A percentile compares a stretch with the other conserved stretches of the same genome.
Conservation (phyloP, 2,329 filamentous ascomycete genomes). For the Nannizziopsis barbatae region DNA sequence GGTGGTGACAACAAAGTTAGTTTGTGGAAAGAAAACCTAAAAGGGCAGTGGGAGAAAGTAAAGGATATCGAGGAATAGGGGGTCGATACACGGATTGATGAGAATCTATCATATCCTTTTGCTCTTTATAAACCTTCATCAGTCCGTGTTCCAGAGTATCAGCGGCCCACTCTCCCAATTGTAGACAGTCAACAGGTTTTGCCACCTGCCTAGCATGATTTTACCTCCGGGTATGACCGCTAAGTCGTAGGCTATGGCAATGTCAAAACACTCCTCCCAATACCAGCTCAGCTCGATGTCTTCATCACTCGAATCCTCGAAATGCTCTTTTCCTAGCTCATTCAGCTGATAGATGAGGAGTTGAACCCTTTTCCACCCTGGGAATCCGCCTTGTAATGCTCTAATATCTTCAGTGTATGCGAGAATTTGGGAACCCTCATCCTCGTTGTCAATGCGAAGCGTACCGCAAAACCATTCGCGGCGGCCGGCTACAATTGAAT, state of each 20-base stretch:
- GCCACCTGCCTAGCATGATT: slow-evolving; percentile 42
- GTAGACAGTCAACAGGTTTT: slow-evolving; percentile 18
- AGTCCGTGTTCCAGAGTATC: slow-evolving; percentile 23
- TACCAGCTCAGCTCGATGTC: slow-evolving; percentile 15
- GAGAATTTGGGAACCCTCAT: slow-evolving; percentile 14
- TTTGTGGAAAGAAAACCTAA: slow-evolving; percentile 96
- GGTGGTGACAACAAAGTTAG: slow-evolving; percentile 94
- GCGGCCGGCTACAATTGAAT: too few relatives aligned
- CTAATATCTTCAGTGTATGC: slow-evolving; percentile 29
- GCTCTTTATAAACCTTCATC: background rate
- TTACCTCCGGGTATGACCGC: slow-evolving; percentile 37
- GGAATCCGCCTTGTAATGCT: slow-evolving; percentile 21
- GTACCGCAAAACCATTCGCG: slow-evolving; percentile 19
- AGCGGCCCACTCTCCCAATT: slow-evolving; percentile 22
- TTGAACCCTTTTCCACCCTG: slow-evolving; percentile 30
- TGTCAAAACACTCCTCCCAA: slow-evolving; percentile 21
- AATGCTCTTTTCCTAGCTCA: background rate
- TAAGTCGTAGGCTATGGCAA: slow-evolving; percentile 39
- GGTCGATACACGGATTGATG: background rate
- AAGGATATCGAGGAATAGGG: slow-evolving; percentile 84
- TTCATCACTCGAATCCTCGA: background rate
- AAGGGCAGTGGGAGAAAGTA: slow-evolving; percentile 92
- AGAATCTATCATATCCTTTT: background rate
- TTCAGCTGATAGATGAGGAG: slow-evolving; percentile 27
- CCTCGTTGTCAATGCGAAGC: slow-evolving; percentile 13